Base-by-base conservation (phyloP, 352 stramenopile species). In the Globisporangium emineosum region DNA sequence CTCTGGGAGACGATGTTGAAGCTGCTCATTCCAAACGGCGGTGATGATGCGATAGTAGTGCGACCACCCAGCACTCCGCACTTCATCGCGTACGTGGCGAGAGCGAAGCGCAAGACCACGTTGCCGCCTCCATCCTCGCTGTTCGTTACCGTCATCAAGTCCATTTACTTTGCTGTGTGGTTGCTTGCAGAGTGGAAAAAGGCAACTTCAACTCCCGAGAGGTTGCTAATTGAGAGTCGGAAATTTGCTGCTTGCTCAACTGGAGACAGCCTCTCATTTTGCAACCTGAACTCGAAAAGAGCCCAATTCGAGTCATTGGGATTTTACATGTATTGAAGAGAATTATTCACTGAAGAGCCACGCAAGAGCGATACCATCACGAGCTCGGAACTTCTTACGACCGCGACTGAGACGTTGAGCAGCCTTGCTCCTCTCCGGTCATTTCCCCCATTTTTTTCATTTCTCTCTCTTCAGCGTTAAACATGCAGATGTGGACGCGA, bases 11-110 rank as follows among this genome's bases (percentile, higher is more conserved):
- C 1, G 29, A 29, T 19, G 19, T 25, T 33, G 19, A 1, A 23
- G 3, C 3, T 29, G 52, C 19, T 42, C 52, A 25, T 30, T 30
- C 19, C 21, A 7, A 12, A 2, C 17, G 29, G 51, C 2, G 17
- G 17, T 47, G 40, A 47, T 27, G 51, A 19, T 7, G 7, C 9
- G 21, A 21, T 1, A 0, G 9, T 1, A 30, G 52, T 21, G 13
- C 17, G n/a, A 1, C 7, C 4, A 17, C 17, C 29, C 9, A 29
- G 17, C n/a, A n/a, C 10, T 5, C 30, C 17, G 5, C 21, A 49
- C 35, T 70, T 73, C 72, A 79, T 76, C 19, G 60, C 60, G 30
- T 69, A 64, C 62, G 72, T 76, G 49, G 72, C 72, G 45, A 65
- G 68, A 10, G 67, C 69, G 51, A 79, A 79, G 51, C 72, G 68